Conservation (phyloP, 2,329 filamentous ascomycete species). For the Aspergillus unguis region DNA sequence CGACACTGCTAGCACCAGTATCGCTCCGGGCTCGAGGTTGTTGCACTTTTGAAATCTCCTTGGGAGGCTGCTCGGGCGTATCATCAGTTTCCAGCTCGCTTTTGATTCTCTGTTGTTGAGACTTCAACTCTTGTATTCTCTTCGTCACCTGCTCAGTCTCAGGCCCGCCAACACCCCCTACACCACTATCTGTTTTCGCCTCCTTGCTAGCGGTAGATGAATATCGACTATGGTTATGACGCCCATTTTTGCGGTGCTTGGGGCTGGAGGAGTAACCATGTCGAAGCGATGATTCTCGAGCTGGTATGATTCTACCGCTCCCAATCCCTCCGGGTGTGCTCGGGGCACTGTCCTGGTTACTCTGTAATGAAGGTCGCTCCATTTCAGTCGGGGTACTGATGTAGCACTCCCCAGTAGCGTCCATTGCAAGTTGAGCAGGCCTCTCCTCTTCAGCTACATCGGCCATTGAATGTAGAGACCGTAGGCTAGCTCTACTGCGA, state of each 20-base stretch:
- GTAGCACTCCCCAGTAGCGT: conserved; percentile 17
- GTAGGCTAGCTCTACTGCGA: conserved; percentile 38
- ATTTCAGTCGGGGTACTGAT: conserved; percentile 23
- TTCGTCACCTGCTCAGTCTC: conserved; percentile 57
- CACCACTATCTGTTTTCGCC: conserved; percentile 38
- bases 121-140: conserved; percentile 56
- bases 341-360: conserved; percentile 23
- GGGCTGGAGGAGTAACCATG: conserved; percentile 52
- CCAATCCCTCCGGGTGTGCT: conserved; percentile 38
- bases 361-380: conserved; percentile 37
- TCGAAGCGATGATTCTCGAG: conserved; percentile 65
- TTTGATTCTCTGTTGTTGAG: conserved; percentile 55
- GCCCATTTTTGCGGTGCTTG: conserved; percentile 53
- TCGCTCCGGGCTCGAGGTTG: conserved; percentile 11
- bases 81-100: conserved; percentile 44
- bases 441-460: conserved; percentile 40
- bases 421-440: conserved; percentile 19
- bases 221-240: conserved; percentile 35
- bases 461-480: conserved; percentile 42
- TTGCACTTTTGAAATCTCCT: conserved; percentile 13
- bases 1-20: background rate
- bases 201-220: conserved; percentile 39
- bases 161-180: conserved; percentile 35
- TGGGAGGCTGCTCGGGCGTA: conserved; percentile 26
- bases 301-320: conserved; percentile 58